Evolutionary conservation across 2,329 filamentous ascomycete genomes (phyloP).

Genomic region (Epicoccum sorghinum): DNA sequence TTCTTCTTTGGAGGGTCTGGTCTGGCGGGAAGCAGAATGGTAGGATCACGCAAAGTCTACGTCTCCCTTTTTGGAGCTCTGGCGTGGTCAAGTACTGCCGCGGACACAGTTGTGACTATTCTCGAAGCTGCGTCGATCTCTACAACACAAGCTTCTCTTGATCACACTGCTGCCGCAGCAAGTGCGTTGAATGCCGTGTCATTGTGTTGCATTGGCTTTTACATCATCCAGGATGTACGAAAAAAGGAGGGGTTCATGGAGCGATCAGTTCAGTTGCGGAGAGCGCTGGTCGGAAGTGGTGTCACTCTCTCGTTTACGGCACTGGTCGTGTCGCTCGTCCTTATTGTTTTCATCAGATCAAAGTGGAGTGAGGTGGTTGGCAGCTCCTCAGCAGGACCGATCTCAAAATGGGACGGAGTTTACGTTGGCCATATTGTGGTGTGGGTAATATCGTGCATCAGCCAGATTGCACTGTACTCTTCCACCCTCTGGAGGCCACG

Average conservation of each 20-base stretch:
- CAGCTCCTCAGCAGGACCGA: constrained; percentile 17
- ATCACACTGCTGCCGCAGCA: constrained; percentile 38
- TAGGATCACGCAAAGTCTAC: constrained; percentile 37
- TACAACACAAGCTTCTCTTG: constrained; percentile 28
- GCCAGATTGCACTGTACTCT: constrained; percentile 40
- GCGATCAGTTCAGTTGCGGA: constrained; percentile 24
- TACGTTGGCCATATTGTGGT: constrained; percentile 46
- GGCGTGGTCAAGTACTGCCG: constrained; percentile 43
- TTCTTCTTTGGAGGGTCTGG: constrained; percentile 13
- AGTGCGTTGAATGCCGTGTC: constrained; percentile 40
- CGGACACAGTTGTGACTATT: constrained; percentile 45
- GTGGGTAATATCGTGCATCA: constrained; percentile 41
- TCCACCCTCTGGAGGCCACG: constrained; percentile 34
- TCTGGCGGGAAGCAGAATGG: constrained; percentile 25
- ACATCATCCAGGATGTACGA: constrained; percentile 38
- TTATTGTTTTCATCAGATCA: constrained; percentile 37
- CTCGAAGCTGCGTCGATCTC: constrained; percentile 45
- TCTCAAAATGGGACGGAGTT: constrained; percentile 29
- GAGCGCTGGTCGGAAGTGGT: constrained; percentile 28
- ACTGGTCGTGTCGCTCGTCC: constrained; percentile 33
- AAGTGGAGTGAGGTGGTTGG: constrained; percentile 26
- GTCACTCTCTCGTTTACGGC: constrained; percentile 32
- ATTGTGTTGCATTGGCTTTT: constrained; percentile 37
- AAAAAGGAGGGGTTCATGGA: constrained; percentile 33
- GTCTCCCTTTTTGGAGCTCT: constrained; percentile 41